Conservation (phyloP, 805 yeast genomes). For the Kluyveromyces siamensis region DNA sequence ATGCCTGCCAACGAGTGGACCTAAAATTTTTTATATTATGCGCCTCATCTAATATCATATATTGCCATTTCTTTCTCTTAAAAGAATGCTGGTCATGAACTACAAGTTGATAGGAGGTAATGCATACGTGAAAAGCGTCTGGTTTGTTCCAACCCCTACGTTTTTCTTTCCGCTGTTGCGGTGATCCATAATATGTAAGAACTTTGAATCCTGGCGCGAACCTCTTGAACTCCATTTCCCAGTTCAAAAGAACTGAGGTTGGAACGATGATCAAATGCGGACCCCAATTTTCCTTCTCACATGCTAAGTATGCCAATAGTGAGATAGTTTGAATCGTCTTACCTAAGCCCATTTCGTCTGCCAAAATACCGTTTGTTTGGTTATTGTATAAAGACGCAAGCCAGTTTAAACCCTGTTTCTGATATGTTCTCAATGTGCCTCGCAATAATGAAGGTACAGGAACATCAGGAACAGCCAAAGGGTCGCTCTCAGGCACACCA, state of each 20-base stretch:
- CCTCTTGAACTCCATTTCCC: slow-evolving; percentile 99
- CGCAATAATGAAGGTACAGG: slow-evolving; percentile 68
- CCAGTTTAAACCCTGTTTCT: slow-evolving; percentile 96
- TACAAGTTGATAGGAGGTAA: slow-evolving; percentile 94
- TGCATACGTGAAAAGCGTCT: slow-evolving; percentile 92
- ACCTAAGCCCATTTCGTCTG: slow-evolving; percentile 98
- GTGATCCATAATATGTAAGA: slow-evolving; percentile 91
- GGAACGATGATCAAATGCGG: slow-evolving; percentile 97
- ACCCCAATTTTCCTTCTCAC: slow-evolving; percentile 93
- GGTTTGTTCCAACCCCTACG: slow-evolving; percentile 97
- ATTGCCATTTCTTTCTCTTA: slow-evolving; percentile 87
- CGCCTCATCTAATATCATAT: slow-evolving; percentile 96
- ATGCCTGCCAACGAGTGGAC: slow-evolving; percentile 94
- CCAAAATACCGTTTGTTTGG: slow-evolving; percentile 90
- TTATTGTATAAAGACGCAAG: slow-evolving; percentile 86
- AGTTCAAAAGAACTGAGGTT: slow-evolving; percentile 91
- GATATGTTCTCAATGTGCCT: slow-evolving; percentile 83
- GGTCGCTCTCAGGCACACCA: slow-evolving; percentile 13
- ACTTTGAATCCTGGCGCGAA: slow-evolving; percentile 98
- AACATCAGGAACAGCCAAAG: slow-evolving; percentile 52
- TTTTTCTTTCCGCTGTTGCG: slow-evolving; percentile 91
- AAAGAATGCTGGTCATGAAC: slow-evolving; percentile 94
- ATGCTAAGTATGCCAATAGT: slow-evolving; percentile 76
- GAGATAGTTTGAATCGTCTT: slow-evolving; percentile 96
- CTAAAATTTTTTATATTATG: slow-evolving; percentile 95